Conservation (phyloP, 129 eudicot species). For the Heracleum sosnowskyi region DNA sequence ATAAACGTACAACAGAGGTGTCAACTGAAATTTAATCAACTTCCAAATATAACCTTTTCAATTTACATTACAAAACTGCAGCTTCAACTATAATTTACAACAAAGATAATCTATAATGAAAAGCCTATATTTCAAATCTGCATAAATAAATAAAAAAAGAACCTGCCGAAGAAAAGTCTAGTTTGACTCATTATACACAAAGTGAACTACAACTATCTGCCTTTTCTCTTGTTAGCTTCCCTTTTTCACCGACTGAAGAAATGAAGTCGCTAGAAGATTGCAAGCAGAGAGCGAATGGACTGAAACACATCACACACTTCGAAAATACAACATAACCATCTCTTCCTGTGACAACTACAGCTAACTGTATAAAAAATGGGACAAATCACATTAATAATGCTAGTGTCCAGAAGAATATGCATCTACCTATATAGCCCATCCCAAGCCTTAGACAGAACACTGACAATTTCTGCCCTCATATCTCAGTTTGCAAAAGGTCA, state of each 20-base stretch:
- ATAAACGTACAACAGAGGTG: not conserved
- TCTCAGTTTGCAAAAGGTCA: not conserved
- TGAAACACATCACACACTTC: not conserved
- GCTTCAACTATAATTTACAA: constrained; percentile 1
- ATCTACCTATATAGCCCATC: not conserved
- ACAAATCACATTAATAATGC: not conserved
- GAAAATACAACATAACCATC: constrained; percentile 2
- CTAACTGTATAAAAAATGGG: not conserved
- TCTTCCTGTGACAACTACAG: not conserved
- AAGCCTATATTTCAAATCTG: not conserved
- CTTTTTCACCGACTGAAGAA: not conserved
- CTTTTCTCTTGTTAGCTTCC: not conserved
- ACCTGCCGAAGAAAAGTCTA: not conserved
- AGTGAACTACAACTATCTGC: not conserved
- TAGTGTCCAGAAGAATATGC: constrained; percentile 7
- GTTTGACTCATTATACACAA: constrained; percentile 4
- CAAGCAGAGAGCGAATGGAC: not conserved
- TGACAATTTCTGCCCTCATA: not conserved
- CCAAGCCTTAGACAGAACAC: not conserved
- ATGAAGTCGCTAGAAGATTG: not conserved
- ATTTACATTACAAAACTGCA: constrained; percentile 7
- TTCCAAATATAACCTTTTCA: not conserved
- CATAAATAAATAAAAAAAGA: not conserved
- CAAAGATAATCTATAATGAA: not conserved
- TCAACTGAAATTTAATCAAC: not conserved